Evolutionary conservation across 1,139 yeast species (phyloP), one percentile per base, ranked within the genome.

Genomic region (Blastobotrys aristatus): DNA sequence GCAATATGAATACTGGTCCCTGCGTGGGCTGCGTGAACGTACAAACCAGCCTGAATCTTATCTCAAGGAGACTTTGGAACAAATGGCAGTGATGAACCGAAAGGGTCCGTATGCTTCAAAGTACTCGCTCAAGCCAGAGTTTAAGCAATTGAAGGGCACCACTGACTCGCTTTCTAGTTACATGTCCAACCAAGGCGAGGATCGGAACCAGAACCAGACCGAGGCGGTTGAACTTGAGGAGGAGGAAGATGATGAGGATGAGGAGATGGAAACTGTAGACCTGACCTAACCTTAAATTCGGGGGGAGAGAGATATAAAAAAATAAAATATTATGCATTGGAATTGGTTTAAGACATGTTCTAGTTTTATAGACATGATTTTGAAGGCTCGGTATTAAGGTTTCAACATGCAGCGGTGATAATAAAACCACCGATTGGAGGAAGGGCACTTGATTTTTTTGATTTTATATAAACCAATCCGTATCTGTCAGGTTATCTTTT

Each of bases 11-110:
- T 92, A 90, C 67, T 92, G 98, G 98, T 83, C 95, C 10, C 75
- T 92, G 75, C 89, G 89, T 67, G 97, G 97, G 33, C 73, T 92
- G 53, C 85, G 89, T 63, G 98, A 92, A 65, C 78, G 96, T 58
- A 89, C 97, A 2, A 83, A 84, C 61, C 99, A 92, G 71, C 99
- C 99, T 1, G 98, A 94, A 64, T 83, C 86, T 2, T 94, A 87
- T 64, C 73, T 92, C 57, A 89, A 92, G 63, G 97, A 90, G 63
- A 85, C 92, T 47, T 72, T 92, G 46, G 98, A 92, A 52, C 80
- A 86, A 43, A 88, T 92, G 63, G 98, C 98, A 1, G 77, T 80
- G 40, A 74, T 92, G 60, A 90, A 86, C 59, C 89, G 92, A 63
- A 88, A 88, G 66, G 99, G 99, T 18, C 97, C 98, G 0, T 90